Evolutionary conservation across 306 rosid genomes (phyloP).

Genomic region (Vigna mungo): DNA sequence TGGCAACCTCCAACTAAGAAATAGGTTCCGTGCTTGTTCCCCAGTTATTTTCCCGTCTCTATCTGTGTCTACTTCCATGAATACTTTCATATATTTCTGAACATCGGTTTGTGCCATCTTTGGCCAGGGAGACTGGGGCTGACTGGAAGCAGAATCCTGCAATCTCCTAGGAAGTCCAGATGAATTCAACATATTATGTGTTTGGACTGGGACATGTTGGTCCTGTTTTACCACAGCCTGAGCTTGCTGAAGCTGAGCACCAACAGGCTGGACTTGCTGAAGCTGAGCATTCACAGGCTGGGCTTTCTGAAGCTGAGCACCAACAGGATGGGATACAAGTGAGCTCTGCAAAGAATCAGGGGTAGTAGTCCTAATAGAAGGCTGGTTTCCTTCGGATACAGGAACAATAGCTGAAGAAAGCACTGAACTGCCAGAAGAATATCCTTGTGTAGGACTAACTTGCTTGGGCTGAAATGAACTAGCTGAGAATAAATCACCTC

Average conservation of each 20-base stretch:
- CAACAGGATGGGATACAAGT: constrained; percentile 56
- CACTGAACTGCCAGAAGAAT: constrained; percentile 51
- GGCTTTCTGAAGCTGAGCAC: constrained; percentile 58
- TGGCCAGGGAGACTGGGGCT: constrained; percentile 82
- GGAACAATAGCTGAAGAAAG: constrained; percentile 63
- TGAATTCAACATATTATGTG: constrained; percentile 44
- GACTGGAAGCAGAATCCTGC: constrained; percentile 67
- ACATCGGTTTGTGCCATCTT: constrained; percentile 81
- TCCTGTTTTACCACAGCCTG: constrained; percentile 60
- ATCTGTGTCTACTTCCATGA: constrained; percentile 91
- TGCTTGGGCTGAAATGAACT: constrained; percentile 62
- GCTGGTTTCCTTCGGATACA: constrained; percentile 60
- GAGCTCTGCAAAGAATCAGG: constrained; percentile 62
- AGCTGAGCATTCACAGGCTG: constrained; percentile 65
- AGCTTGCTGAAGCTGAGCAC: constrained; percentile 60
- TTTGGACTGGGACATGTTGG: constrained; percentile 56
- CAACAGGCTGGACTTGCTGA: constrained; percentile 57
- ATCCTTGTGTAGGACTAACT: constrained; percentile 57
- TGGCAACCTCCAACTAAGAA: constrained; percentile 92
- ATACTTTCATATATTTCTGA: constrained; percentile 90
- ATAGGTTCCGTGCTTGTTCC: constrained; percentile 91
- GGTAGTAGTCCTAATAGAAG: constrained; percentile 53
- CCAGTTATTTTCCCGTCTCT: constrained; percentile 98
- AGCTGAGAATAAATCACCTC: constrained; percentile 79
- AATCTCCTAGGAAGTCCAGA: constrained; percentile 58